Base-by-base conservation (phyloP, 176 grass and related monocot species). In the Aegilops bicornis region DNA sequence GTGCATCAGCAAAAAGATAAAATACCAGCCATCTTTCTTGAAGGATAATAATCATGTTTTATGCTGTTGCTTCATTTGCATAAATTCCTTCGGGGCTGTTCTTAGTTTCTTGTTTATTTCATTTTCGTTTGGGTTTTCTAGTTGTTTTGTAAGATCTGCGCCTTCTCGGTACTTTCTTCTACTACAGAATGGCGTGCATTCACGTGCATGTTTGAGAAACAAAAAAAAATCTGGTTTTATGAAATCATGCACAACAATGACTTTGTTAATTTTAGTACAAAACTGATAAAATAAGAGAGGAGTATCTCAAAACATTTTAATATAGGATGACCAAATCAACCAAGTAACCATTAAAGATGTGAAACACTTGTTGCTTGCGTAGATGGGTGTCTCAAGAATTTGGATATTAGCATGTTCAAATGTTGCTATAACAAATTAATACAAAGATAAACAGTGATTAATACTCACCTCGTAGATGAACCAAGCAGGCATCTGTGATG, bases 401-500 rank as follows among this genome's bases (percentile, higher is more conserved):
- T 85, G 0, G 3, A 65, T 76, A 30, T 14, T 77, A 65, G 29
- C 64, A 48, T 84, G 13, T 77, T 35, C 33, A 66, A 64, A 45
- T 20, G 63, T 17, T 22, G 73, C 43, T 12, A 29, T 12, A 40
- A 19, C 23, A 60, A 60, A 61, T 37, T 81, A 63, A 76, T 70
- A 32, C 67, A 69, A 79, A 69, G 13, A 36, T 82, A 83, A 67
- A 45, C 0, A 77, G 33, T 48, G 11, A 76, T 63, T 43, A 85
- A 5, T 33, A 3, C 45, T 83, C 76, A 93, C 89, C 89, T 93
- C 91, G 88, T 79, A 95, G 70, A 77, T 99, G 92, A 89, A 93
- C 83, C 86, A 99, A 88, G 82, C 92, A 94, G 19, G 89, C 85
- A 87, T 94, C 87, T 52, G 92, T 94, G 78, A 99, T 96, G 64